Evolutionary conservation across 2,329 filamentous ascomycete genomes (phyloP).

Genomic region (Nigrograna mackinnonii): DNA sequence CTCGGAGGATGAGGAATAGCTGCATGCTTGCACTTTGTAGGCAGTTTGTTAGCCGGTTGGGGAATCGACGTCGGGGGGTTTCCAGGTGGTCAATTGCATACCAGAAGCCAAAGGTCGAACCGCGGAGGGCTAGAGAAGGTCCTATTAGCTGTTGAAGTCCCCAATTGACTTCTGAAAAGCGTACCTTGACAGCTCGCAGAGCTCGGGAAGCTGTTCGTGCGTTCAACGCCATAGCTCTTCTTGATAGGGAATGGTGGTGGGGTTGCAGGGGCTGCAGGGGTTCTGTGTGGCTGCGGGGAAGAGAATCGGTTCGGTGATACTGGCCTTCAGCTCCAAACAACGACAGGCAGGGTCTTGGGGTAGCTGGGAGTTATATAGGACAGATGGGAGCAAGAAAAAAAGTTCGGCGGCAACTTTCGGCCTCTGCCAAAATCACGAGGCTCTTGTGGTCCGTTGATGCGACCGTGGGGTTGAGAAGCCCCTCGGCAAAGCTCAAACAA

Average conservation of each 20-base stretch:
- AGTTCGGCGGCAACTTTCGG: constrained; percentile 33
- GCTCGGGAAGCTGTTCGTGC: constrained; percentile 65
- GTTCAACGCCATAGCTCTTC: constrained; percentile 64
- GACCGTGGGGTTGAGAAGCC: constrained; percentile 19
- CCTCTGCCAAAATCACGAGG: constrained; percentile 20
- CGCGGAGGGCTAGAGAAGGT: constrained; percentile 25
- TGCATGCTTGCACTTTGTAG: constrained; percentile 49
- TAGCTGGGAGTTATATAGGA: constrained; percentile 12
- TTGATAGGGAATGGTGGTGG: too few species aligned
- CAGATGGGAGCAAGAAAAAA: constrained; percentile 10
- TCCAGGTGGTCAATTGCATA: constrained; percentile 30
- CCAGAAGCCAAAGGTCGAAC: constrained; percentile 37
- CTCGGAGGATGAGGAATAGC: constrained; percentile 76
- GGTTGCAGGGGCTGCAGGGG: constrained; percentile 31
- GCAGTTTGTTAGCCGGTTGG: constrained; percentile 6
- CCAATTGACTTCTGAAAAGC: constrained; percentile 21
- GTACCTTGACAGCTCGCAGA: constrained; percentile 67
- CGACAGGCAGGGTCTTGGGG: constrained; percentile 3
- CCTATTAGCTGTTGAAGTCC: constrained; percentile 14
- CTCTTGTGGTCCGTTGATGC: constrained; percentile 25
- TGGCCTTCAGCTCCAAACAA: constrained; percentile 16
- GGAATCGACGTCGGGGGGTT: constrained; percentile 2
- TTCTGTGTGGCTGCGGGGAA: constrained; percentile 19
- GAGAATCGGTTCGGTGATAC: constrained; percentile 13
- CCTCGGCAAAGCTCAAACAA: constrained; percentile 32